A percentile compares a stretch with the other conserved stretches of the same genome.
phyloP scores from a whole-genome alignment of 257 asterid genomes.

The Lantana camara region DNA sequence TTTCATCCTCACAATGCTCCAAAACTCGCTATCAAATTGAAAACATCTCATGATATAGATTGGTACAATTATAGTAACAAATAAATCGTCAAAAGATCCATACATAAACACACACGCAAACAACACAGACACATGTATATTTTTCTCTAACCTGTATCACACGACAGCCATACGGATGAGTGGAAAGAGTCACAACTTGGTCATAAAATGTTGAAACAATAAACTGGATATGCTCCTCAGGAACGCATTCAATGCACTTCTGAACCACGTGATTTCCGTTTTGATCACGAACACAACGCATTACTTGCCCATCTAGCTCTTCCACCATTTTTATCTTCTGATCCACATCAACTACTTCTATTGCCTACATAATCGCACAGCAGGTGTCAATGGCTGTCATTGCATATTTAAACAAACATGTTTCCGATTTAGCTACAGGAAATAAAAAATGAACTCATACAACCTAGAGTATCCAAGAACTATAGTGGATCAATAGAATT shows the following conservation, averaged over 20 bases:
- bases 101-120: no score
- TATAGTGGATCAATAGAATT: constrained; percentile 1
- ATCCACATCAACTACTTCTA: constrained; percentile 89
- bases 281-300: constrained; percentile 98
- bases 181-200: constrained; percentile 90
- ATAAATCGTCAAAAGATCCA: no score
- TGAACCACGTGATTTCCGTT: constrained; percentile 95
- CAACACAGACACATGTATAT: no score
- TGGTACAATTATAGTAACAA: not conserved
- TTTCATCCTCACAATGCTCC: constrained; percentile 75
- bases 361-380: constrained; percentile 56
- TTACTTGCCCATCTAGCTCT: constrained; percentile 90
- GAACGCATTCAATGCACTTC: constrained; percentile 95
- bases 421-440: constrained; percentile 16
- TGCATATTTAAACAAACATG: constrained; percentile 14
- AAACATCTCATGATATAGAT: constrained; percentile 15
- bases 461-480: no score
- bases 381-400: not conserved
- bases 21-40: constrained; percentile 67
- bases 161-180: constrained; percentile 99
- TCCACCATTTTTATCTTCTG: constrained; percentile 91
- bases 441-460: no score
- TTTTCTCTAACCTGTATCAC: constrained; percentile 74
- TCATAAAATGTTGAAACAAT: constrained; percentile 75
- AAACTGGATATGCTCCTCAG: constrained; percentile 84